Conservation (phyloP, 192 early-diverging fungal genomes). For the Podila clonocystis region DNA sequence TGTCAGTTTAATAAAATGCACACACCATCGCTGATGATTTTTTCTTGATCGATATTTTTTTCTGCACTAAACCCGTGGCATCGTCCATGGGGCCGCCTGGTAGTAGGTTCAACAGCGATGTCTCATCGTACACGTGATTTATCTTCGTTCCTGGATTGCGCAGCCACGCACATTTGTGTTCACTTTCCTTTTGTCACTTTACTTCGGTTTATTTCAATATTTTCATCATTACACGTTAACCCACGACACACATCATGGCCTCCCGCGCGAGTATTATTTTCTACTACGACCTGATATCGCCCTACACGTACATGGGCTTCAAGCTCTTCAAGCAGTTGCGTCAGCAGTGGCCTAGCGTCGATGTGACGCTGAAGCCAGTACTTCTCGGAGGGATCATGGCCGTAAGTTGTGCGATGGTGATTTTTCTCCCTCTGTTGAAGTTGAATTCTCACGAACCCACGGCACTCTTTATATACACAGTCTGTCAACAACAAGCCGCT, state of each 20-base stretch:
- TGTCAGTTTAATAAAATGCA: too few relatives aligned
- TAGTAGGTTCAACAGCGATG: too few relatives aligned
- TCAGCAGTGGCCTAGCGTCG: conserved; percentile 28
- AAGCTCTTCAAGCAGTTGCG: conserved; percentile 36
- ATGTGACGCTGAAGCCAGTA: conserved; percentile 31
- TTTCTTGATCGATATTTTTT: too few relatives aligned
- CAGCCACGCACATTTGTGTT: too few relatives aligned
- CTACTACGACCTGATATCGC: conserved; percentile 45
- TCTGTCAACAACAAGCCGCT: conserved; percentile 25
- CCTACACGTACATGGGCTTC: conserved; percentile 44
- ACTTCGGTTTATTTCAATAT: too few relatives aligned
- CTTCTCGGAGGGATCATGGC: conserved; percentile 43
- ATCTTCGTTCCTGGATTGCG: too few relatives aligned
- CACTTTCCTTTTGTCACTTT: too few relatives aligned
- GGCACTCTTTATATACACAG: background rate
- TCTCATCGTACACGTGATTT: too few relatives aligned
- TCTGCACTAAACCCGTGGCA: too few relatives aligned
- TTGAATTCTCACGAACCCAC: background rate
- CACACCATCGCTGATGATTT: too few relatives aligned
- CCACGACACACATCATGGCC: background rate
- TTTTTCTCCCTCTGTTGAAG: background rate
- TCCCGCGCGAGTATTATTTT: conserved; percentile 32
- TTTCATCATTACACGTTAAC: background rate
- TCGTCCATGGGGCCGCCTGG: too few relatives aligned
- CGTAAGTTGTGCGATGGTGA: conserved; percentile 5